These are phyloP conservation scores for Penicillium sclerotiorum DNA, from an alignment of 2,329 filamentous ascomycete species.

Conservation along the genomic window DNA sequence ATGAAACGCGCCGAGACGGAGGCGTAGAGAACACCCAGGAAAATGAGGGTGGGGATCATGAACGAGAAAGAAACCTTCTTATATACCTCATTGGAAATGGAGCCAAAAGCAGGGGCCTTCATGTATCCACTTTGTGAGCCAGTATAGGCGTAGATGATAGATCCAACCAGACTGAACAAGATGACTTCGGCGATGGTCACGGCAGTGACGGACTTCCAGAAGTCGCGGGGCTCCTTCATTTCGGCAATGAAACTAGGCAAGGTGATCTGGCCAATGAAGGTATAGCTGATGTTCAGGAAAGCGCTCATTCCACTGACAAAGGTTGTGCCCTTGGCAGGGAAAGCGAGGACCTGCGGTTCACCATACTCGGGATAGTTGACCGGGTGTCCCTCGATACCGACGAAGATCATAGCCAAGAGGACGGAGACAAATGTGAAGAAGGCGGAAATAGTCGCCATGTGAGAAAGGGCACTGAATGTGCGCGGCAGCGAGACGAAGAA, in stretches of 20 bases:
- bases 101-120: constrained; percentile 83
- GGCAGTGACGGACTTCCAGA: constrained; percentile 88
- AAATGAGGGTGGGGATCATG: constrained; percentile 94
- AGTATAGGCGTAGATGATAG: constrained; percentile 81
- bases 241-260: constrained; percentile 93
- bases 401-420: constrained; percentile 78
- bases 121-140: constrained; percentile 76
- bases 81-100: constrained; percentile 70
- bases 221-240: constrained; percentile 80
- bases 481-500: constrained; percentile 80
- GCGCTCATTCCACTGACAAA: constrained; percentile 83
- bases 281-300: constrained; percentile 94
- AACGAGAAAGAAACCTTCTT: constrained; percentile 91
- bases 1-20: constrained; percentile 88
- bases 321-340: constrained; percentile 70
- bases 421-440: constrained; percentile 90
- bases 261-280: constrained; percentile 94
- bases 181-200: constrained; percentile 88
- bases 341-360: constrained; percentile 66
- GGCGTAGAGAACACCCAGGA: constrained; percentile 86
- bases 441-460: constrained; percentile 76
- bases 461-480: constrained; percentile 79
- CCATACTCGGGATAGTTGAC: constrained; percentile 65
- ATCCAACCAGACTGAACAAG: constrained; percentile 80
- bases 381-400: constrained; percentile 74